Conservation (phyloP, 768 basidiomycete genomes). For the Termitomyces sp. region DNA sequence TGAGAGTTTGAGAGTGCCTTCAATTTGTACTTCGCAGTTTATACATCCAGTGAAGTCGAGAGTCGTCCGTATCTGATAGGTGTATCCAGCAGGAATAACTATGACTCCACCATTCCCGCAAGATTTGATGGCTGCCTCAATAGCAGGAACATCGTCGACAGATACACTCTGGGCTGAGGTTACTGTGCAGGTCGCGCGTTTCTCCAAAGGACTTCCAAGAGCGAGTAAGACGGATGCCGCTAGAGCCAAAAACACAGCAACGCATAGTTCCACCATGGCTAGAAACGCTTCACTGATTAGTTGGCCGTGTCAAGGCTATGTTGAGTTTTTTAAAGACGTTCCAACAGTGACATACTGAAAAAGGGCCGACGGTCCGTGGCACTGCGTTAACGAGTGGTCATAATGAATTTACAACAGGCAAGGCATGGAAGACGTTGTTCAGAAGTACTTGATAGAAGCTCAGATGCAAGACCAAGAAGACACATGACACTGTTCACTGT, state of each 20-base stretch:
- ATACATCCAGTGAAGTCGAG: conserved; percentile 24
- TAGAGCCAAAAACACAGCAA: conserved; percentile 2
- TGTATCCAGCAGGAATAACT: conserved; percentile 21
- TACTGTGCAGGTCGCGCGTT: conserved; percentile 23
- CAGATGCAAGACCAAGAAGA: not conserved
- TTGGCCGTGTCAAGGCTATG: not conserved
- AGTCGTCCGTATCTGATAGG: conserved; percentile 20
- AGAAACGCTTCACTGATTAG: not conserved
- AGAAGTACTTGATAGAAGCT: not conserved
- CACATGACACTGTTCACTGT: not conserved
- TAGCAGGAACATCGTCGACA: conserved; percentile 25
- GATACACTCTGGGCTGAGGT: conserved; percentile 18
- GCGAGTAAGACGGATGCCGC: not conserved
- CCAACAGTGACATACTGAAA: not conserved
- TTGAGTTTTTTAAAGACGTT: not conserved
- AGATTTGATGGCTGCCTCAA: conserved; percentile 21
- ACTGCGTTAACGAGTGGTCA: not conserved
- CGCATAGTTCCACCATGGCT: not conserved
- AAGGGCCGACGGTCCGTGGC: not conserved
- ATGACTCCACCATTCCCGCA: conserved; percentile 27
- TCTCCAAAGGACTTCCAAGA: conserved; percentile 10
- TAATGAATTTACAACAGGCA: not conserved
- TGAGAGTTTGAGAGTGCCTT: conserved; percentile 24
- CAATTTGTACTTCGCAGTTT: conserved; percentile 23
- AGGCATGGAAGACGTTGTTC: not conserved